phyloP scores from a whole-genome alignment of 2,329 filamentous ascomycete species.

The Elsinoe arachidis region DNA sequence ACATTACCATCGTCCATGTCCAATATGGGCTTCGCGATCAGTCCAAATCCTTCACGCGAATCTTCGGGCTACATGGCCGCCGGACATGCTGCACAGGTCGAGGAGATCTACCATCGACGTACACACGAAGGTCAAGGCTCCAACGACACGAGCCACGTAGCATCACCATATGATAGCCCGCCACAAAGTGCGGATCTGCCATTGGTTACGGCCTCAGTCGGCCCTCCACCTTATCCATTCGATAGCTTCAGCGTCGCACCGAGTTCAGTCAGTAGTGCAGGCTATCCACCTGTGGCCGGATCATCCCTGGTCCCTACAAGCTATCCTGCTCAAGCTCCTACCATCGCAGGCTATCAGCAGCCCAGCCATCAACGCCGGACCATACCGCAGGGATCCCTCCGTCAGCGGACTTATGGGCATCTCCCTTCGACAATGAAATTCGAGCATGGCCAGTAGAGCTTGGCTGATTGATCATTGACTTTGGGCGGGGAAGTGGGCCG shows the following conservation, averaged over 20 bases:
- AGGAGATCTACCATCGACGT: not conserved
- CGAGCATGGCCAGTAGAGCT: not conserved
- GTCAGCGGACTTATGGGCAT: not conserved
- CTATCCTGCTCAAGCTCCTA: not conserved
- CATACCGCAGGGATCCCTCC: not conserved
- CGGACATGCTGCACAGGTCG: not conserved
- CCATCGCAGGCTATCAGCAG: not conserved
- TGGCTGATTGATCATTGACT: not conserved
- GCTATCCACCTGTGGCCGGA: not conserved
- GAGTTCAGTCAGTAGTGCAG: not conserved
- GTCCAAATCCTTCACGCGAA: not conserved
- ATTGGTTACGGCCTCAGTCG: not conserved
- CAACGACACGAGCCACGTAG: conserved; percentile 2
- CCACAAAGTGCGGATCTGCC: not conserved
- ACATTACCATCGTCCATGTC: conserved; percentile 23
- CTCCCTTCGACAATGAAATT: not conserved
- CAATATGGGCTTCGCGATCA: not conserved
- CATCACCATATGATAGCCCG: conserved; percentile 9
- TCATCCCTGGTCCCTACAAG: not conserved
- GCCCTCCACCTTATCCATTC: not conserved
- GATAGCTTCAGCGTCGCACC: not conserved
- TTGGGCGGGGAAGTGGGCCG: too few species aligned
- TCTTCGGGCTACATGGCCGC: not conserved
- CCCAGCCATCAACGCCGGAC: not conserved
- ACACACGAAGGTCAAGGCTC: conserved; percentile 5